Base-by-base conservation (phyloP, 176 grass and related monocot species). In the Cymbopogon citratus region DNA sequence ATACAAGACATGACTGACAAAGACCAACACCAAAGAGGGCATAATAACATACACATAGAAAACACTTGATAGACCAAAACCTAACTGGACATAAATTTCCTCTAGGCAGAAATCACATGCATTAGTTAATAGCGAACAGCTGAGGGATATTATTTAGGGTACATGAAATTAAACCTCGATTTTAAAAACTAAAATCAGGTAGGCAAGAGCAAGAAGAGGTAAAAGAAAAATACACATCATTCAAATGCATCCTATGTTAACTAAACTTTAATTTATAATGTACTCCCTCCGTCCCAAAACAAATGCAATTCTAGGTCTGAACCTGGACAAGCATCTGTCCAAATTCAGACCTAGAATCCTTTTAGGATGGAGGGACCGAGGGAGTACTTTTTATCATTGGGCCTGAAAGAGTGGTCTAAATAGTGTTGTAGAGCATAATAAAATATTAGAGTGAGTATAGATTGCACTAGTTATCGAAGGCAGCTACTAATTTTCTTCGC, bases 131-230 rank as follows among this genome's bases (percentile, higher is more conserved):
- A n/a, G n/a, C 31, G 31, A 33, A 33, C 31, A 33, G 31, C 31
- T 1, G 31, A 33, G 31, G 31, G 3, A 3, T 33, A 33, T 33
- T 33, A 33, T 33, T 3, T n/a, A n/a, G n/a, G n/a, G 38, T n/a
- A 76, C n/a, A 18, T n/a, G 5, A 76, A 73, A 60, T 21, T 86
- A 60, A 79, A 76, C 7, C 29, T 76, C 15, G 23, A 61, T n/a
- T 46, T 49, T 46, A 60, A 26, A 85, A 82, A 51, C 23, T 49
- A 54, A 24, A 77, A 69, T 18, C 39, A 51, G 40, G 61, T 12
- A 79, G 10, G 6, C 29, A 79, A 63, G 19, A 23, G 15, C 29
- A 79, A 63, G 19, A 56, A 71, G 15, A 66, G 8, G 25, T 43
- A 40, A 34, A 12, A 19, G 35, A 52, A 35, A 38, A 71, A 45